Evolutionary conservation across 371 early-diverging fungal species (phyloP).

Genomic region (Mucor ambiguus): DNA sequence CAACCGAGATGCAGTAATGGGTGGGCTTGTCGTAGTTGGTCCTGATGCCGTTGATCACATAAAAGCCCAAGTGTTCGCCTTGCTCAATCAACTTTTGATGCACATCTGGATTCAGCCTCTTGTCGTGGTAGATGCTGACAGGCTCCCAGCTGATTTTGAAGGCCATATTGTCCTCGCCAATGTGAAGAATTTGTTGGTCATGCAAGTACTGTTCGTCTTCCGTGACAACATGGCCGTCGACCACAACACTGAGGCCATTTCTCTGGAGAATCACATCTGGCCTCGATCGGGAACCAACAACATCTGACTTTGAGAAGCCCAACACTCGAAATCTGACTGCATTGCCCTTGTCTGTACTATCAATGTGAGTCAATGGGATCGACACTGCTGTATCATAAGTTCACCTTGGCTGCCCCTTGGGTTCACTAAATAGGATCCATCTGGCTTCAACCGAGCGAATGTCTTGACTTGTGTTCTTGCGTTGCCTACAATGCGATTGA

Average conservation of each 20-base stretch:
- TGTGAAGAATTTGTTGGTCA: constrained; percentile 4
- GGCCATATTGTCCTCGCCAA: background rate
- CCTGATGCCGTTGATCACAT: background rate
- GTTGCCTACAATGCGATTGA: background rate
- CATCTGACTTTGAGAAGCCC: background rate
- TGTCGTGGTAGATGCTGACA: background rate
- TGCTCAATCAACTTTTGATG: background rate
- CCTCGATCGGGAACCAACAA: background rate
- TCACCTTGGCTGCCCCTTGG: background rate
- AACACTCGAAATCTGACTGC: background rate
- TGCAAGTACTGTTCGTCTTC: background rate
- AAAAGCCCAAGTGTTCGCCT: background rate
- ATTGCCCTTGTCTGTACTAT: background rate
- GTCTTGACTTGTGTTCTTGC: background rate
- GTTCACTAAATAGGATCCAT: background rate
- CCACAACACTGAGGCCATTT: background rate
- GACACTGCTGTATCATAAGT: too few species aligned
- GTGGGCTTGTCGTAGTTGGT: background rate
- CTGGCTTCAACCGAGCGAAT: background rate
- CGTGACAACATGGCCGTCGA: background rate
- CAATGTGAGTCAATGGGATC: background rate
- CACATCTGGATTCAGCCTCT: background rate
- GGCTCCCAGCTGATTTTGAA: background rate
- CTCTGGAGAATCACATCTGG: background rate
- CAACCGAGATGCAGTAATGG: background rate